Evolutionary conservation across 495 filamentous ascomycete species (phyloP).

Genomic region (Thermochaetoides thermophila): DNA sequence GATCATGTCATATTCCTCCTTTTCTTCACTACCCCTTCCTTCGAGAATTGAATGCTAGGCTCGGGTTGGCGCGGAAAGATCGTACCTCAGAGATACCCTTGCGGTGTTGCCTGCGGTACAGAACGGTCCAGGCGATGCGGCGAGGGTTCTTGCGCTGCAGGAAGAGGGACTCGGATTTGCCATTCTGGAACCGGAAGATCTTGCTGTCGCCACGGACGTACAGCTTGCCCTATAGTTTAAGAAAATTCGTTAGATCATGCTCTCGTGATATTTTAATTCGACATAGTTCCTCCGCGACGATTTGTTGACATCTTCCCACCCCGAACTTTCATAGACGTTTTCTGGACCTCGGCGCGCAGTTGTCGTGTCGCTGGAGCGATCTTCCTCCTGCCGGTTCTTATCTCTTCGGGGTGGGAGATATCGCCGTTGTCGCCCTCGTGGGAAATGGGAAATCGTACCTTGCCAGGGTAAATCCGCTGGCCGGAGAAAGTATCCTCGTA

Average conservation of each 20-base stretch:
- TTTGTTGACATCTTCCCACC: not conserved
- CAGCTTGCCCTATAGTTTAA: constrained; percentile 68
- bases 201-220: constrained; percentile 99
- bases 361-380: constrained; percentile 3
- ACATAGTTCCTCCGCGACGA: too few relatives aligned
- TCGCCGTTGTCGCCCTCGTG: constrained; percentile 6
- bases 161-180: constrained; percentile 99
- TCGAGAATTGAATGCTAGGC: too few relatives aligned
- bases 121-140: constrained; percentile 94
- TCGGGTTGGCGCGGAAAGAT: constrained; percentile 1
- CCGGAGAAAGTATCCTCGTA: constrained; percentile 98
- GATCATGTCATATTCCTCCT: not conserved
- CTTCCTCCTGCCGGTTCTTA: too few relatives aligned
- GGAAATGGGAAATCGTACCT: constrained; percentile 47
- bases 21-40: too few relatives aligned
- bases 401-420: constrained; percentile 4
- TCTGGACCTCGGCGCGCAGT: constrained; percentile 4
- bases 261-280: not conserved
- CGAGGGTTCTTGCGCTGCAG: constrained; percentile 99
- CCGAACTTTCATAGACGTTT: constrained; percentile 1
- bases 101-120: constrained; percentile 96
- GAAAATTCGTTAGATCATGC: constrained; percentile 8
- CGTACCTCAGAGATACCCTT: constrained; percentile 99
- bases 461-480: constrained; percentile 97
- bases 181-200: constrained; percentile 99